phyloP scores from a whole-genome alignment of 805 yeast genomes.

The Kazachstania psychrophila region DNA sequence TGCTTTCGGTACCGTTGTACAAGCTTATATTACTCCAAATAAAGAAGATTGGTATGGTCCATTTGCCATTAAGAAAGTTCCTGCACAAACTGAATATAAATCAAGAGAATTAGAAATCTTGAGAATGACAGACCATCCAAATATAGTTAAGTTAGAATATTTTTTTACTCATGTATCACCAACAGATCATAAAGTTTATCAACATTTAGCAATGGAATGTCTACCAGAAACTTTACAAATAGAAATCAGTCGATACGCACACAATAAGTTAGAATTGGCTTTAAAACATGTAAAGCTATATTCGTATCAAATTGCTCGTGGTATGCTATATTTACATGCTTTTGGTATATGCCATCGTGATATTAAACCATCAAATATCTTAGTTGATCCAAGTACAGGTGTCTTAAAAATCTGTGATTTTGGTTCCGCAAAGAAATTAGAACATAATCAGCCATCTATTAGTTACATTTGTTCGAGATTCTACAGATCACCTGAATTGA shows the following conservation, averaged over 20 bases:
- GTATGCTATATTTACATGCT: conserved; percentile 74
- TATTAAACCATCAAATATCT: conserved; percentile 72
- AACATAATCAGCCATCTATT: conserved; percentile 76
- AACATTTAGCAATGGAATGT: conserved; percentile 80
- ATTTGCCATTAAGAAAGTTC: conserved; percentile 74
- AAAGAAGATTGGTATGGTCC: conserved; percentile 60
- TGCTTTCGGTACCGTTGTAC: conserved; percentile 78
- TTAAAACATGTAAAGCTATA: conserved; percentile 68
- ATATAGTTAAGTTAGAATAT: conserved; percentile 58
- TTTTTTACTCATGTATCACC: conserved; percentile 62
- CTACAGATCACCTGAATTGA: conserved; percentile 76
- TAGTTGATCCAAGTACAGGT: conserved; percentile 63
- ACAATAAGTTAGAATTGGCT: conserved; percentile 52
- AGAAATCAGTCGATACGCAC: conserved; percentile 63
- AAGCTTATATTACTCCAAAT: conserved; percentile 46
- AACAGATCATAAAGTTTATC: conserved; percentile 58
- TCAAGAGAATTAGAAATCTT: conserved; percentile 71
- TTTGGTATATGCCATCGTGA: conserved; percentile 77
- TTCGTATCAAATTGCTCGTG: conserved; percentile 71
- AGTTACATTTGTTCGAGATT: conserved; percentile 94
- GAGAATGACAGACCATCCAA: conserved; percentile 70
- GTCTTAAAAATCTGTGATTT: conserved; percentile 72
- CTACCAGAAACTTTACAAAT: conserved; percentile 70
- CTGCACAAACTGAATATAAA: conserved; percentile 81
- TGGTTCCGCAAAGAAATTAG: conserved; percentile 75